phyloP scores from a whole-genome alignment of 768 basidiomycete species.

The Lactarius hatsudake region DNA sequence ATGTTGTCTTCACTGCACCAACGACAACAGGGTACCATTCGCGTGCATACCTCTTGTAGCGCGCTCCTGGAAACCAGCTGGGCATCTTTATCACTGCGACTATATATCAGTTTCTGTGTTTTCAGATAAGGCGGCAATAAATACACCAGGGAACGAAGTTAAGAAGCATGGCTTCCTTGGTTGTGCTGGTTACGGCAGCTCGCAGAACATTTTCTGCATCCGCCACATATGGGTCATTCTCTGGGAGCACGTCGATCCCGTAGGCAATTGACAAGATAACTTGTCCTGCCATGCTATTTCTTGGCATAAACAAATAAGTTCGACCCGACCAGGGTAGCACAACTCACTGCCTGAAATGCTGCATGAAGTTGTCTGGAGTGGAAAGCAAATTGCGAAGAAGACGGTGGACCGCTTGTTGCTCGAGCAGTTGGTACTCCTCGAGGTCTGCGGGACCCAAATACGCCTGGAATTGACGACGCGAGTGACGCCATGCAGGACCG shows the following conservation, averaged over 20 bases:
- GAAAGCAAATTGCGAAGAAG: not conserved
- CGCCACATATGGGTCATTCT: conserved; percentile 1
- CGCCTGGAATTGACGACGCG: not conserved
- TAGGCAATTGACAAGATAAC: not conserved
- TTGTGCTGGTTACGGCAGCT: not conserved
- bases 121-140: not conserved
- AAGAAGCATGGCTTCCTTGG: not conserved
- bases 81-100: not conserved
- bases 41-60: not conserved
- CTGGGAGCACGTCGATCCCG: not conserved
- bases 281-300: too few species aligned
- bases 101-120: not conserved
- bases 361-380: not conserved
- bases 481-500: not conserved
- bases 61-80: not conserved
- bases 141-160: not conserved
- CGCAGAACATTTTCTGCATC: not conserved
- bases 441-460: not conserved
- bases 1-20: not conserved
- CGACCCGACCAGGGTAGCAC: not conserved
- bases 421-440: not conserved
- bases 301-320: too few species aligned
- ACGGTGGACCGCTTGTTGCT: not conserved
- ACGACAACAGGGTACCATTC: not conserved
- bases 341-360: not conserved